Percentiles rank a stretch among this genome's conserved stretches.
Evolutionary conservation across 1,284 basidiomycete genomes (phyloP).

Genomic region (Sporisorium sorghi): DNA sequence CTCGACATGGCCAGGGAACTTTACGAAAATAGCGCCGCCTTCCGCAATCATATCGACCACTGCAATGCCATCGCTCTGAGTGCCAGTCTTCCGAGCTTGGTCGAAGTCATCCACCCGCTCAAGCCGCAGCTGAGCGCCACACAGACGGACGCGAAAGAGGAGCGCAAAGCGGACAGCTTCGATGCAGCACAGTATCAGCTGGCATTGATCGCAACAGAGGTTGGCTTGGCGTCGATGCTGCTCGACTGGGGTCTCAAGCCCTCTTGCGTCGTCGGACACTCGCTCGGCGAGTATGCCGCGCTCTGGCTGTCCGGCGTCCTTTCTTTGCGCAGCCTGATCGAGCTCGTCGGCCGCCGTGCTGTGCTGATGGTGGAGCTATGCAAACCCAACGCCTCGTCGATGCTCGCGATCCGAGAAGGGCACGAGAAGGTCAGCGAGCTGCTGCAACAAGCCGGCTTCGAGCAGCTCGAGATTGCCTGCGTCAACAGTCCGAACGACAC

Average conservation of each 20-base stretch:
- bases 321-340: constrained; percentile 34
- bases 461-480: constrained; percentile 47
- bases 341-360: constrained; percentile 45
- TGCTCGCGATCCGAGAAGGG: constrained; percentile 44
- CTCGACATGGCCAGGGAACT: constrained; percentile 48
- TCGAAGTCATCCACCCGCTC: constrained; percentile 40
- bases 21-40: constrained; percentile 25
- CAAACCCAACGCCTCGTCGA: constrained; percentile 41
- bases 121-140: background rate
- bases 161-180: constrained; percentile 35
- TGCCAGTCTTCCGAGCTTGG: constrained; percentile 24
- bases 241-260: constrained; percentile 42
- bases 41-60: constrained; percentile 34
- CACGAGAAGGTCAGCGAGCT: constrained; percentile 21
- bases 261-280: constrained; percentile 41
- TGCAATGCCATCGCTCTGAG: constrained; percentile 35
- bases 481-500: constrained; percentile 49
- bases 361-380: constrained; percentile 46
- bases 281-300: constrained; percentile 54
- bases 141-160: background rate
- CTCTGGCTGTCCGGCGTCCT: constrained; percentile 40
- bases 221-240: constrained; percentile 31
- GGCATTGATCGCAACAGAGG: constrained; percentile 43
- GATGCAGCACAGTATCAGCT: constrained; percentile 46
- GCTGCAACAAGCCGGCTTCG: constrained; percentile 14